Evolutionary conservation across 2,329 filamentous ascomycete species (phyloP).

Genomic region (Ophiocordyceps sinensis): DNA sequence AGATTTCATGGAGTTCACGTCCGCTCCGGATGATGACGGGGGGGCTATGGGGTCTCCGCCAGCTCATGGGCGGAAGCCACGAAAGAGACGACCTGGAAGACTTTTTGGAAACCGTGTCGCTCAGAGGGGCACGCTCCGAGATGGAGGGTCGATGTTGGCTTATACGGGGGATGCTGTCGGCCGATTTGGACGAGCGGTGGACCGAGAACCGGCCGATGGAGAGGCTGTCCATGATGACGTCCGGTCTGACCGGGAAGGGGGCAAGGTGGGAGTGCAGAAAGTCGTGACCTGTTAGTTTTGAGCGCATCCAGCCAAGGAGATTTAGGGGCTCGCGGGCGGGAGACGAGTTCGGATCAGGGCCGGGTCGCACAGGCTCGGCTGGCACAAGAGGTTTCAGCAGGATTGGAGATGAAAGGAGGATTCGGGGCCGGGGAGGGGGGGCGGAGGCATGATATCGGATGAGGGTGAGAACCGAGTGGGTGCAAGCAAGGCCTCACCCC

Average conservation of each 20-base stretch:
- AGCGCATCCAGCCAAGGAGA: too few species aligned
- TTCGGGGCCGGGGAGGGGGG: too few species aligned
- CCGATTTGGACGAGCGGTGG: slow-evolving; percentile 1
- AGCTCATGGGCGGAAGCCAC: slow-evolving; percentile 1
- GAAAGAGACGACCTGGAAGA: background rate
- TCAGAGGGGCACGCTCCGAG: background rate
- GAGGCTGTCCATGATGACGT: slow-evolving; percentile 1
- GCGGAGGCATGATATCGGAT: too few species aligned
- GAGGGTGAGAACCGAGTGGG: too few species aligned
- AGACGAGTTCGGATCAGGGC: too few species aligned
- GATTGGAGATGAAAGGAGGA: too few species aligned
- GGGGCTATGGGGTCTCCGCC: background rate
- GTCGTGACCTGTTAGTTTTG: background rate
- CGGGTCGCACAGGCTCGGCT: too few species aligned
- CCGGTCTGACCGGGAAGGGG: background rate
- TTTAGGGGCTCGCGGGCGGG: too few species aligned
- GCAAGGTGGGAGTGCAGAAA: background rate
- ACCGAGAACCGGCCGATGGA: background rate
- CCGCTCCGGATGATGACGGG: slow-evolving; percentile 17
- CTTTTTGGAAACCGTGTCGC: background rate
- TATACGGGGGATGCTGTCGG: background rate
- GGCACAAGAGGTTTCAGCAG: too few species aligned
- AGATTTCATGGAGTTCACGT: slow-evolving; percentile 23
- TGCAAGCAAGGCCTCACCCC: too few species aligned
- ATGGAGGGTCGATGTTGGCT: background rate